A percentile compares a stretch with the other conserved stretches of the same genome.
These are phyloP conservation scores for Fusarium dlaminii DNA, from an alignment of 2,329 filamentous ascomycete species.

Conservation along the genomic window DNA sequence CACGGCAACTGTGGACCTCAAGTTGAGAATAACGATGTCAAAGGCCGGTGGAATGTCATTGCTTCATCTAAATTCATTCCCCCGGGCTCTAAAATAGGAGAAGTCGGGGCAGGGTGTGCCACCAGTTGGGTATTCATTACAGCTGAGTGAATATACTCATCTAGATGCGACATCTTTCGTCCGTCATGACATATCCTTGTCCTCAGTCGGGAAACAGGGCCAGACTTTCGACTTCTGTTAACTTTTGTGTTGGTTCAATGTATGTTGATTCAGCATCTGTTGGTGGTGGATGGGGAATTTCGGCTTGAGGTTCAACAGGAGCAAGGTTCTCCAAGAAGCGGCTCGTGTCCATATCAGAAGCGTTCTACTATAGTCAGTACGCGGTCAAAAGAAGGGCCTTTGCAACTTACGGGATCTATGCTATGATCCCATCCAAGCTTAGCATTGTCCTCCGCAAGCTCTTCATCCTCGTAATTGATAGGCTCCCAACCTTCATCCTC, in stretches of 20 bases:
- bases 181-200: not conserved
- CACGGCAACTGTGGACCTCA: constrained; percentile 92
- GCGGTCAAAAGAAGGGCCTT: not conserved
- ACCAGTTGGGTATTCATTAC: constrained; percentile 76
- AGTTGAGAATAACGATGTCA: constrained; percentile 71
- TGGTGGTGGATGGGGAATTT: constrained; percentile 30
- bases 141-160: constrained; percentile 31
- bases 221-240: constrained; percentile 70
- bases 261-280: constrained; percentile 45
- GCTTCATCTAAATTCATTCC: constrained; percentile 65
- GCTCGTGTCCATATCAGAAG: constrained; percentile 55
- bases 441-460: constrained; percentile 68
- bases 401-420: constrained; percentile 64
- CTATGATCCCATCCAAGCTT: constrained; percentile 80
- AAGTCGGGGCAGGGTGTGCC: constrained; percentile 86
- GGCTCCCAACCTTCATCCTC: constrained; percentile 82
- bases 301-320: constrained; percentile 13
- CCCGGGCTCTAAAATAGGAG: constrained; percentile 61
- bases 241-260: constrained; percentile 77
- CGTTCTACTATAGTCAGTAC: constrained; percentile 53
- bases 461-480: constrained; percentile 66
- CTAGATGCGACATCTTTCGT: constrained; percentile 8
- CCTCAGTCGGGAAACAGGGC: constrained; percentile 54
- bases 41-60: constrained; percentile 74
- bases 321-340: constrained; percentile 46